Base-by-base conservation (phyloP, 163 green algal genomes). In the Smithsoniella earleae region DNA sequence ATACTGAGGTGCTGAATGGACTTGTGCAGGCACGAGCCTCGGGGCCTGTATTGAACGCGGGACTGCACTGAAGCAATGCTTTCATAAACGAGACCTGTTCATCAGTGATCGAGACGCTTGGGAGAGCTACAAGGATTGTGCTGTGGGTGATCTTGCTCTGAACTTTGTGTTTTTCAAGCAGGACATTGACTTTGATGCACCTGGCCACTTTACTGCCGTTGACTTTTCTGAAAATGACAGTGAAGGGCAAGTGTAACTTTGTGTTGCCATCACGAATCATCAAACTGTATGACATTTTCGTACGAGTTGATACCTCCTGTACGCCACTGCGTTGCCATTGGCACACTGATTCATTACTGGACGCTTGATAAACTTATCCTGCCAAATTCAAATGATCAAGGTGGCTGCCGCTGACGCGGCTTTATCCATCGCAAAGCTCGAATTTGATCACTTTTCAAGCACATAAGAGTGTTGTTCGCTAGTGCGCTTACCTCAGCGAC, bases 121-220 rank as follows among this genome's bases (percentile, higher is more conserved):
- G n/a, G 58, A 69, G 27, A 16, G 22, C 30, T 34, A 69, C 25
- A 33, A 38, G 25, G 16, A 33, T 30, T 8, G 6, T 10, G 58
- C 58, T 28, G 25, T 10, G 40, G n/a, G 25, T 3, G 8, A 3
- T 5, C 10, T 69, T 8, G 58, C 58, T 38, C 34, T 69, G 58
- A 69, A 33, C 25, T 69, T 69, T 40, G 27, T 69, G 6, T 43
- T 69, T 43, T 69, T 69, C 58, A 33, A 69, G 27, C n/a, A 33
- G 4, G 4, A 5, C 5, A 30, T 69, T 30, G 22, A 30, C 10
- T 69, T 69, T 40, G 58, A 69, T 38, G 40, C 58, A 25, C 38
- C 18, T 40, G 34, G 31, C 16, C 30, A 69, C 58, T 69, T 69
- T 13, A 33, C 38, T 43, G 25, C 38, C 22, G 58, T 69, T 31